Evolutionary conservation across 202 grass and related monocot genomes (phyloP), one percentile per base, ranked within the genome.

Genomic region (Panicum virgatum): DNA sequence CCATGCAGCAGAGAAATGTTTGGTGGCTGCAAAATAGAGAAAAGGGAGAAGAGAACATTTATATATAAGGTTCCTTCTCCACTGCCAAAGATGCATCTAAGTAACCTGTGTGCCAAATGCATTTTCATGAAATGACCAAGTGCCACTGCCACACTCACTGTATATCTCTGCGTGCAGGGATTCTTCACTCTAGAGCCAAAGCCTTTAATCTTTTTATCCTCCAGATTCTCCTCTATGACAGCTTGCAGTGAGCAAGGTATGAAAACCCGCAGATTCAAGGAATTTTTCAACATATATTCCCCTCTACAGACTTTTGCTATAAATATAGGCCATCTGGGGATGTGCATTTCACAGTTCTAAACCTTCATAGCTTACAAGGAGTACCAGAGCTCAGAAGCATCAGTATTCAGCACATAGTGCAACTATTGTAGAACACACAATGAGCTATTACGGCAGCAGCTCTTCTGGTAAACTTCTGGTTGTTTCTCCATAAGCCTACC

Each of bases 381-480:
- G 27, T 22, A 56, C 26, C 61, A 34, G 18, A 72, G 78, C 82
- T 67, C 74, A 58, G 30, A 72, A 78, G 66, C 66, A 66, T 72
- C 59, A 64, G 62, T 68, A 59, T 70, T 77, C 29, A 84, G 62
- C 59, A 43, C 60, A 29, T 32, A 75, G 77, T 73, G 51, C 72
- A 69, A 71, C 37, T 87, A 59, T 66, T 80, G 66, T 47, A 83
- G 51, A 81, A 63, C 51, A 63, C 44, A 77, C 26, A 62, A 97
- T 97, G 94, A 92, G 87, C 78, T 89, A 97, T 69, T 90, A 90
- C 1, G 92, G 94, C 40, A 94, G 88, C 88, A 92, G 92, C 74
- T 92, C 94, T 89, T 90, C 94, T 79, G 92, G 94, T 97, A 82
- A 71, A 58, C n/a, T 88, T 75, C 69, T 84, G 32, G 46, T 93